These are phyloP conservation scores for Termitomyces sp. DNA, from an alignment of 768 basidiomycete species.

Conservation along the genomic window DNA sequence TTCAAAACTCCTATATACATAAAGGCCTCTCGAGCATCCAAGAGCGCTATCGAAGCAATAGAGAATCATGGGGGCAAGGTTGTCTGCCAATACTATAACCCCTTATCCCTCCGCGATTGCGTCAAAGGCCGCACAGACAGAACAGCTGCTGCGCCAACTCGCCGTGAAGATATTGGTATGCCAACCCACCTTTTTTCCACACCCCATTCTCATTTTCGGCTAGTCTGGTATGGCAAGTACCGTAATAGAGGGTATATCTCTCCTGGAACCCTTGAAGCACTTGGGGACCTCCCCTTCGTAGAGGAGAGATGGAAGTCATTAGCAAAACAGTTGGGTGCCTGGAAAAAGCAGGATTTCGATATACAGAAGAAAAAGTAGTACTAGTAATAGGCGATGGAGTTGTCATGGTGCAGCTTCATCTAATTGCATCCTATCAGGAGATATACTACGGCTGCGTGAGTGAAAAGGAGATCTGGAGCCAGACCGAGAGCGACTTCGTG, in stretches of 20 bases:
- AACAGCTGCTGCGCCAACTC: constrained; percentile 73
- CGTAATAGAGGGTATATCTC: constrained; percentile 75
- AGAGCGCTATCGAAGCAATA: constrained; percentile 79
- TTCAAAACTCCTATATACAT: constrained; percentile 73
- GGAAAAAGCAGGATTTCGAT: constrained; percentile 41
- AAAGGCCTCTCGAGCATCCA: constrained; percentile 78
- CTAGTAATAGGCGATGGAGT: background rate
- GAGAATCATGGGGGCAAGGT: constrained; percentile 79
- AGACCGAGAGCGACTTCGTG: constrained; percentile 55
- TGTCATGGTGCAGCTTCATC: constrained; percentile 10
- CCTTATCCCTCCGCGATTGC: constrained; percentile 74
- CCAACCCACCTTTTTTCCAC: constrained; percentile 4
- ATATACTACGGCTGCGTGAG: constrained; percentile 57
- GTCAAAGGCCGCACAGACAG: constrained; percentile 68
- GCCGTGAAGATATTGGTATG: constrained; percentile 79
- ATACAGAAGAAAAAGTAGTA: constrained; percentile 33
- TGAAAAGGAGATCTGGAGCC: constrained; percentile 39
- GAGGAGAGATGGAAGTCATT: constrained; percentile 67
- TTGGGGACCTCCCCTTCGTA: constrained; percentile 49
- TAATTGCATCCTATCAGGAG: constrained; percentile 48
- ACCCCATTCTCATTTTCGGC: background rate
- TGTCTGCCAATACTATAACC: constrained; percentile 89
- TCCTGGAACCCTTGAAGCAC: constrained; percentile 44
- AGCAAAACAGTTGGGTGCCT: constrained; percentile 53
- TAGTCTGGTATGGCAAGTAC: constrained; percentile 77